These are phyloP conservation scores for Raffaelea albimanens DNA, from an alignment of 2,329 filamentous ascomycete genomes.

Conservation along the genomic window DNA sequence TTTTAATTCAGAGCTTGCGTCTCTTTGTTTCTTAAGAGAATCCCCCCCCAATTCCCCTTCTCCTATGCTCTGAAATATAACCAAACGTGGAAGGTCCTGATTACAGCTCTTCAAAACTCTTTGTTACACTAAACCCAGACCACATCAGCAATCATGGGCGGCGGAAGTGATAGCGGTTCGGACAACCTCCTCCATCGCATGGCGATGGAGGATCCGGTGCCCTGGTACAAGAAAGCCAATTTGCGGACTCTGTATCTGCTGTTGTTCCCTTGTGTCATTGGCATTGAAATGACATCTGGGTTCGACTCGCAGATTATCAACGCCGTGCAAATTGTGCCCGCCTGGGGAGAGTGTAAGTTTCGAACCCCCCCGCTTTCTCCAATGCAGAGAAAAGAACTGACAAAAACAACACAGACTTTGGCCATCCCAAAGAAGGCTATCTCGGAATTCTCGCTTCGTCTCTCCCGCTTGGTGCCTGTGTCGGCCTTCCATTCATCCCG, in stretches of 20 bases:
- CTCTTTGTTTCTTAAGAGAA: too few species aligned
- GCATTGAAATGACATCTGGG: slow-evolving; percentile 51
- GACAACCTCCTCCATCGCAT: slow-evolving; percentile 27
- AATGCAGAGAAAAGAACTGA: neutral
- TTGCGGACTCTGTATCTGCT: slow-evolving; percentile 43
- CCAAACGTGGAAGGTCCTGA: too few species aligned
- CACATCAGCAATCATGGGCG: slow-evolving; percentile 6
- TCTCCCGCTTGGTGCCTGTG: slow-evolving; percentile 41
- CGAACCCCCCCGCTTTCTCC: neutral
- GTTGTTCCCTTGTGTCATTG: slow-evolving; percentile 47
- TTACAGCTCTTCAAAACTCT: too few species aligned
- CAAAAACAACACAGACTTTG: slow-evolving; percentile 16
- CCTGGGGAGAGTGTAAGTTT: slow-evolving; percentile 24
- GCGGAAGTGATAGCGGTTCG: neutral
- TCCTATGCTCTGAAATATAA: too few species aligned
- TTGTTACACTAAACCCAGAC: too few species aligned
- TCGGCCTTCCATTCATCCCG: slow-evolving; percentile 40
- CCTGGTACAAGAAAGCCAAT: slow-evolving; percentile 49
- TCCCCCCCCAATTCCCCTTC: too few species aligned
- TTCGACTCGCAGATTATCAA: slow-evolving; percentile 39
- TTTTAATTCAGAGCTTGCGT: neutral
- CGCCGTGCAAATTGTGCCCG: slow-evolving; percentile 26
- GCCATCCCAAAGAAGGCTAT: slow-evolving; percentile 19
- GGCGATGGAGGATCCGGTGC: slow-evolving; percentile 28
- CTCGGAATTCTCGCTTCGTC: slow-evolving; percentile 35